Base-by-base conservation (phyloP, 805 yeast species). In the Hanseniaspora taiwanica region DNA sequence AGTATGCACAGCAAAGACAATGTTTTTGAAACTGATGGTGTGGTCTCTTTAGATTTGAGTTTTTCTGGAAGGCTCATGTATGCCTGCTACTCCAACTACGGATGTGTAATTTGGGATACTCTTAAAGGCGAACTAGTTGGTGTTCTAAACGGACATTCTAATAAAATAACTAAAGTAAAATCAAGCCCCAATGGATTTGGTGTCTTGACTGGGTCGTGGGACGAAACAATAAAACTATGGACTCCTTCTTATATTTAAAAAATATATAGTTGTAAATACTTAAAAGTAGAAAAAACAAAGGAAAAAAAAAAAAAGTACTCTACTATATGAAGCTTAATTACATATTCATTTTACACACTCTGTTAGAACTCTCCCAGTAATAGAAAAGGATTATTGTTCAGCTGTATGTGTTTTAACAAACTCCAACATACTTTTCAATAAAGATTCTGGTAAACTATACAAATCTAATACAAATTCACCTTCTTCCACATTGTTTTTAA, bases 401-500 rank as follows among this genome's bases (percentile, higher is more conserved):
- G 61, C 37, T 9, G 44, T 59, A 51, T 83, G 78, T 62, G 80
- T 83, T 62, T 78, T 78, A 33, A 89, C 94, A 58, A 81, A 87
- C 48, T 89, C 97, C 93, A 93, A 86, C 61, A 89, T 70, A 68
- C 93, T 82, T 66, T 83, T 85, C 57, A 91, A 71, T 57, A 91
- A 66, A 33, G 81, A 76, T 57, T 89, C 96, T 17, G 97, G 97
- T 49, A 89, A 68, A 21, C 96, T 87, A 61, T 76, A 87, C 50
- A 89, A 71, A 63, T 89, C 98, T 83, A 89, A 84, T 40, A 94
- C 85, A 60, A 91, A 89, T 65, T 91, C 97, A 40, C 98, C 98
- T 52, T 84, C 89, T 46, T 89, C 97, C 38, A 84, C 86, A 54
- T 89, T 94, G 59, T 91, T 89, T 58, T 87, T 87, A 51, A 89